Evolutionary conservation across 176 grass and related monocot genomes (phyloP).

Genomic region (Zizania latifolia): DNA sequence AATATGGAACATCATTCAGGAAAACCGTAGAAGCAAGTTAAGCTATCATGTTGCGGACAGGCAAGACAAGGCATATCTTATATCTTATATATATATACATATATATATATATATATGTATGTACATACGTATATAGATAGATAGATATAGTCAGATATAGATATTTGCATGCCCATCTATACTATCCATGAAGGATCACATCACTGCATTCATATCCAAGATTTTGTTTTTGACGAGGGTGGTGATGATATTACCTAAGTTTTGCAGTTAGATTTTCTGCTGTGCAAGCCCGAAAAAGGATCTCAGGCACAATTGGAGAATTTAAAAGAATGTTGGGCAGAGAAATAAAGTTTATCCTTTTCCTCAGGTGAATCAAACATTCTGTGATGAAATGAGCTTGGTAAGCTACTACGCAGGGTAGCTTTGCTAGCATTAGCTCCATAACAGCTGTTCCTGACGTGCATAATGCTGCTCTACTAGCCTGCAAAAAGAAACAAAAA

Average conservation of each 20-base stretch:
- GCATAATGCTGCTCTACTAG: conserved; percentile 87
- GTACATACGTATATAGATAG: background rate
- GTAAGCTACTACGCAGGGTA: conserved; percentile 86
- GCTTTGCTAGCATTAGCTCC: conserved; percentile 70
- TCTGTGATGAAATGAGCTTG: conserved; percentile 84
- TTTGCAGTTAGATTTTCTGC: conserved; percentile 49
- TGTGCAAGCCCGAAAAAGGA: conserved; percentile 73
- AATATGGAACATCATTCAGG: background rate
- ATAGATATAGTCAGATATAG: too few relatives aligned
- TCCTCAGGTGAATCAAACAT: conserved; percentile 68
- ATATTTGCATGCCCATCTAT: background rate
- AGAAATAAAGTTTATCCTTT: conserved; percentile 79
- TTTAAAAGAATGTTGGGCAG: conserved; percentile 91
- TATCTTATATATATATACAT: background rate
- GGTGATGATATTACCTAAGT: conserved; percentile 45
- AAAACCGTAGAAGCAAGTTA: background rate
- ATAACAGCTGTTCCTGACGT: conserved; percentile 91
- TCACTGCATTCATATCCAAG: background rate
- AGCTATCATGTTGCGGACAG: background rate
- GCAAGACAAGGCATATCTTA: background rate
- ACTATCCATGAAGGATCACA: background rate
- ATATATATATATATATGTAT: background rate
- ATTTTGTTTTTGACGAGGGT: background rate
- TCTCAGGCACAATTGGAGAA: conserved; percentile 67
- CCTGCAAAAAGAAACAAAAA: conserved; percentile 48